phyloP scores from a whole-genome alignment of 805 yeast species.

The Yarrowia porcina region DNA sequence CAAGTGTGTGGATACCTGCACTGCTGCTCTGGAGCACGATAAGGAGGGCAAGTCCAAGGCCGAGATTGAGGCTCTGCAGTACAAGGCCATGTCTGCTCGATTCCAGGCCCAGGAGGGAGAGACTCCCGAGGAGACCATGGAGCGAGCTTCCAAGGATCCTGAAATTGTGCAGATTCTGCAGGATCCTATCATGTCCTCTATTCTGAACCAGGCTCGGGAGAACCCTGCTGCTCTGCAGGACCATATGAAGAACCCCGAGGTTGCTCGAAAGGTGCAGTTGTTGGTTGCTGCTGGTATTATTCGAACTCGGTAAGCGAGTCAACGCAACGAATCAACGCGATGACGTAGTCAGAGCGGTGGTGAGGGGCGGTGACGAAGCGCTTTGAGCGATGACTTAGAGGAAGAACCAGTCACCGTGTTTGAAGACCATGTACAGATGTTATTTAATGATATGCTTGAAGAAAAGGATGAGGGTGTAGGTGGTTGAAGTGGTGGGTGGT shows the following conservation, averaged over 20 bases:
- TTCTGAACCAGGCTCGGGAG: conserved; percentile 86
- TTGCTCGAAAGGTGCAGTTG: conserved; percentile 79
- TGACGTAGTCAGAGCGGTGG: too few relatives aligned
- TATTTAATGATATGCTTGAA: background rate
- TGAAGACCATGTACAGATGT: background rate
- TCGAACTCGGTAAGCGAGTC: conserved; percentile 61
- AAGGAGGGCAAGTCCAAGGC: conserved; percentile 52
- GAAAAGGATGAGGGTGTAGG: too few relatives aligned
- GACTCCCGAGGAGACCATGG: conserved; percentile 91
- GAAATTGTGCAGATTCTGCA: conserved; percentile 84
- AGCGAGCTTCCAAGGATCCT: conserved; percentile 88
- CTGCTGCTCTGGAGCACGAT: conserved; percentile 74
- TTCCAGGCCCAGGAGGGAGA: conserved; percentile 79
- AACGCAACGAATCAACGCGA: too few relatives aligned
- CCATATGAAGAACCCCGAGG: conserved; percentile 95
- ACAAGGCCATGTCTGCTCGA: conserved; percentile 74
- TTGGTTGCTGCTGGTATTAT: conserved; percentile 96
- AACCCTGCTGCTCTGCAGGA: conserved; percentile 97
- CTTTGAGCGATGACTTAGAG: too few relatives aligned
- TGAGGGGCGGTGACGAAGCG: too few relatives aligned
- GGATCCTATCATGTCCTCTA: conserved; percentile 95
- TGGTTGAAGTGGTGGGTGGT: too few relatives aligned
- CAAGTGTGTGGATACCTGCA: conserved; percentile 75
- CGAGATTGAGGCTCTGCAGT: conserved; percentile 79
- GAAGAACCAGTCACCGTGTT: too few relatives aligned